phyloP scores from a whole-genome alignment of 495 filamentous ascomycete genomes.

The Aspergillus bertholletiae region DNA sequence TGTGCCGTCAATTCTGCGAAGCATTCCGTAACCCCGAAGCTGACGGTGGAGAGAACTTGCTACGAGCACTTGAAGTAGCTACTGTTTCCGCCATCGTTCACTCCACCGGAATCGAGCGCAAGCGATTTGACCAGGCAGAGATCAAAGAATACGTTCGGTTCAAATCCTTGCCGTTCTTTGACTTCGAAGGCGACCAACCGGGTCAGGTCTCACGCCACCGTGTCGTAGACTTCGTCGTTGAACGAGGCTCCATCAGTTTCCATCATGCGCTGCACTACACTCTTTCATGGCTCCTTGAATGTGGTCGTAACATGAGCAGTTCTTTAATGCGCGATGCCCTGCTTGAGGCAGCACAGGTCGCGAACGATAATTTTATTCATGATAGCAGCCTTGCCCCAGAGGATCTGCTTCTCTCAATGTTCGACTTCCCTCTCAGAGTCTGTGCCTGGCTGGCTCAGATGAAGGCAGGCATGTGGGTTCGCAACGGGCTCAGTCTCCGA shows the following conservation, averaged over 20 bases:
- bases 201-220: conserved; percentile 42
- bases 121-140: conserved; percentile 81
- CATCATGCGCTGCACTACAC: conserved; percentile 97
- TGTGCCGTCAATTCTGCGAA: conserved; percentile 84
- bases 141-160: conserved; percentile 81
- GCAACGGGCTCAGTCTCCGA: conserved; percentile 90
- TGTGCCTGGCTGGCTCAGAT: conserved; percentile 97
- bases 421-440: conserved; percentile 89
- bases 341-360: conserved; percentile 46
- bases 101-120: conserved; percentile 84
- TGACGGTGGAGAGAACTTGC: conserved; percentile 58
- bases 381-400: conserved; percentile 46
- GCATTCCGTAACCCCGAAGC: conserved; percentile 67
- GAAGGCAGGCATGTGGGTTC: conserved; percentile 97
- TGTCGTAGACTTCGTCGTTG: conserved; percentile 84
- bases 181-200: conserved; percentile 64
- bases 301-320: conserved; percentile 70
- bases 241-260: conserved; percentile 89
- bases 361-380: conserved; percentile 27
- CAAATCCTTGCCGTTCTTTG: conserved; percentile 70
- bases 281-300: conserved; percentile 94
- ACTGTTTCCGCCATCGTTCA: conserved; percentile 77
- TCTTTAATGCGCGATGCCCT: conserved; percentile 64
- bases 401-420: conserved; percentile 79
- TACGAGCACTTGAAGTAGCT: conserved; percentile 69